A percentile compares a stretch with the other conserved stretches of the same genome.
Conservation (phyloP, 75 land plant species). For the Gnetum montanum region DNA sequence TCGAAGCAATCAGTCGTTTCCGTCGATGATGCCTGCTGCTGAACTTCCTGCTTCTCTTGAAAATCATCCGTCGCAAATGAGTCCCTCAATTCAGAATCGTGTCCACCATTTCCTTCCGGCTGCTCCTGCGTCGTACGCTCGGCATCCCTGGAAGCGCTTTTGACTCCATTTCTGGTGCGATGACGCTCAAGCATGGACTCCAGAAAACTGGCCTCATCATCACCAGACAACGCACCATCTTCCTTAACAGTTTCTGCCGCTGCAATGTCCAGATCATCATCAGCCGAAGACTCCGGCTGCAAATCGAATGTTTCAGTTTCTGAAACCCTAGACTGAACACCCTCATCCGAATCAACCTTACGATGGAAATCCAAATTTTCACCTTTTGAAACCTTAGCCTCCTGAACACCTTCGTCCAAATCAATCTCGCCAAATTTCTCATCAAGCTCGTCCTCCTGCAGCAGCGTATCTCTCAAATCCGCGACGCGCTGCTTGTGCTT, state of each 20-base stretch:
- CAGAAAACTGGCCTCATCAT: constrained; percentile 22
- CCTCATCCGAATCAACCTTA: no score
- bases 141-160: not conserved
- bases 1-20: no score
- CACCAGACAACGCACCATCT: constrained; percentile 1
- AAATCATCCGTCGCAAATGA: constrained; percentile 23
- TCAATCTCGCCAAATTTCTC: not conserved
- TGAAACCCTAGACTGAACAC: not conserved
- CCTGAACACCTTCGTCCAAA: not conserved
- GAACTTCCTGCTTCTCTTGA: constrained; percentile 17
- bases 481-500: constrained; percentile 75
- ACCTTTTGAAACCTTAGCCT: constrained; percentile 25
- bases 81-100: constrained; percentile 7
- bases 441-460: constrained; percentile 23
- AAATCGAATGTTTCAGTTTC: not conserved
- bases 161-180: constrained; percentile 11
- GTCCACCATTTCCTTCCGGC: not conserved
- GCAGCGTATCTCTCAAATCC: constrained; percentile 46
- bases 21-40: constrained; percentile 15
- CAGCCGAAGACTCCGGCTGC: constrained; percentile 2
- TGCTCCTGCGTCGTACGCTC: not conserved
- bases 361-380: no score
- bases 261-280: constrained; percentile 1
- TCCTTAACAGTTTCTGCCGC: not conserved
- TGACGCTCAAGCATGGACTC: constrained; percentile 44